Evolutionary conservation across 2,329 filamentous ascomycete species (phyloP), one percentile per base, ranked within the genome.

Genomic region (Macrophomina pseudophaseolina): DNA sequence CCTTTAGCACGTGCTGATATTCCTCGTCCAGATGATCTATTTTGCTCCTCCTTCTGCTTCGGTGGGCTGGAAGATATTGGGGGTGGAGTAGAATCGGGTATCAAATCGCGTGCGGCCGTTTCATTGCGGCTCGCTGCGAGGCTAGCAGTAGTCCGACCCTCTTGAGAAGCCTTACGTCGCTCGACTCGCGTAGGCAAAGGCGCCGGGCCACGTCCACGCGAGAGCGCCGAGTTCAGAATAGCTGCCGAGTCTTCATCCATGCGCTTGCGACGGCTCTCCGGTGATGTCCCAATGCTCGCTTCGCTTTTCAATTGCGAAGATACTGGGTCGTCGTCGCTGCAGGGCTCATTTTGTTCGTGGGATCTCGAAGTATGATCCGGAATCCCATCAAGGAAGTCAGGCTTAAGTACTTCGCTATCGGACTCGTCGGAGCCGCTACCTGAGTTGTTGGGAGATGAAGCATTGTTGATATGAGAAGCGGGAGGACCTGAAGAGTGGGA

Each of bases 331-430:
- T 60, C 42, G 8, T 23, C 56, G 14, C 16, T 35, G 30, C 28
- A n/a, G 7, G 44, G 14, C 1, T 28, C 54, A 16, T 33, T 14
- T 5, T 16, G 3, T 2, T 28, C 44, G n/a, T 38, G 42, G 11
- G 53, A 44, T 18, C 32, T 40, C 11, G 2, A 9, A 4, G 38
- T 16, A 1, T 44, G 12, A 11, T 62, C 16, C 1, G 58, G 2
- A 11, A 62, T 23, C n/a, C 58, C 58, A 3, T 51, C 30, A n/a
- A 62, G 58, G 7, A 62, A 62, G 44, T 62, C 58, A 7, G n/a
- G n/a, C 32, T 49, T 49, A 7, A 62, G 46, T 7, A 62, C 28
- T 32, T 62, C 58, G 30, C 49, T 11, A 6, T 46, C 56, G 58
- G 44, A 49, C 6, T 38, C n/a, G 9, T 38, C 23, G 52, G 52